Percentiles rank a stretch among this genome's conserved stretches.
These are phyloP conservation scores for Teratosphaeria viscida DNA, from an alignment of 2,329 filamentous ascomycete species.

Conservation along the genomic window DNA sequence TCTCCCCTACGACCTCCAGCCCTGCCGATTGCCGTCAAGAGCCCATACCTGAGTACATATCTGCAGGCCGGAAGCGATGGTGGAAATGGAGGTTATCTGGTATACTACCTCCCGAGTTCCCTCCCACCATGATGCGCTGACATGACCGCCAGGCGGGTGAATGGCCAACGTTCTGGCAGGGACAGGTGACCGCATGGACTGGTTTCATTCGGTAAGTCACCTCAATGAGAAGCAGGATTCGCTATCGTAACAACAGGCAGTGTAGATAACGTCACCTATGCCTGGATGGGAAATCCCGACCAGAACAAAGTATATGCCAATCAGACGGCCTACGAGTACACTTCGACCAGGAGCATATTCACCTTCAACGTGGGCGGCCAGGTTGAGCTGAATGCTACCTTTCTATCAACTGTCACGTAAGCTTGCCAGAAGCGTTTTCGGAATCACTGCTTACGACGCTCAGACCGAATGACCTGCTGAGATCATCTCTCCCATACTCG, in stretches of 20 bases:
- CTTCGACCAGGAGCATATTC: constrained; percentile 62
- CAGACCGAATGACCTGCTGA: constrained; percentile 43
- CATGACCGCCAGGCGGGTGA: background rate
- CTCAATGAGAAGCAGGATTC: background rate
- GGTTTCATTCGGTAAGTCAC: constrained; percentile 44
- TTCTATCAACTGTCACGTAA: constrained; percentile 60
- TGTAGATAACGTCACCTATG: constrained; percentile 54
- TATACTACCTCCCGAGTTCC: constrained; percentile 27
- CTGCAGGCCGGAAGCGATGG: constrained; percentile 47
- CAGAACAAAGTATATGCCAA: constrained; percentile 39
- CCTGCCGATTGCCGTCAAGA: constrained; percentile 61
- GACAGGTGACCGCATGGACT: constrained; percentile 52
- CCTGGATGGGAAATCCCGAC: constrained; percentile 55
- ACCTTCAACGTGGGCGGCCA: constrained; percentile 51
- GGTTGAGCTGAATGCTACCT: constrained; percentile 56
- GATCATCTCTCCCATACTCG: constrained; percentile 60
- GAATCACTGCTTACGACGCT: background rate
- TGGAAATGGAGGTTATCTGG: constrained; percentile 55
- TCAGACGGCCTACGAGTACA: constrained; percentile 58
- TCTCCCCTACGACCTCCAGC: constrained; percentile 55
- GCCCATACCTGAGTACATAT: constrained; percentile 66
- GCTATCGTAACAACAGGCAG: constrained; percentile 21
- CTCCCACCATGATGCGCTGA: constrained; percentile 40
- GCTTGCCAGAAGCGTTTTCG: constrained; percentile 3
- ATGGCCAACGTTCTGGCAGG: constrained; percentile 45